Evolutionary conservation across 805 yeast species (phyloP), one percentile per base, ranked within the genome.

Genomic region (Kazachstania martiniae): DNA sequence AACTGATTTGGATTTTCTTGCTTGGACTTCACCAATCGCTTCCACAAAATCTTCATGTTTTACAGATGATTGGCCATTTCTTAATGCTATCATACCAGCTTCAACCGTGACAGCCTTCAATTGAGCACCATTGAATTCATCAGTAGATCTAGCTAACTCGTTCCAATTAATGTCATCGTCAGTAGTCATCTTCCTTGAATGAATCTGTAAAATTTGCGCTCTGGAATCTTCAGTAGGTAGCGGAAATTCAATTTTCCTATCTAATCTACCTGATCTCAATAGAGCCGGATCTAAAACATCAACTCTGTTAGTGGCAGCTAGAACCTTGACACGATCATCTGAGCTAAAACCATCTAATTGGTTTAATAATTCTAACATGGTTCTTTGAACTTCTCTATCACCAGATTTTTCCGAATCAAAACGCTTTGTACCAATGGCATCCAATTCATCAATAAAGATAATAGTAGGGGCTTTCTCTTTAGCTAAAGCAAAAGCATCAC

Each of bases 51-150:
- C 98, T 62, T 91, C 98, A 58, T 91, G 99, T 47, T 84, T 82
- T 34, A 91, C 87, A 44, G 77, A 71, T 27, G 80, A 72, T 61
- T 91, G 94, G 12, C 95, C 96, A 49, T 84, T 85, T 63, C 98
- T 76, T 54, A 91, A 68, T 2, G 98, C 99, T 62, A 91, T 91
- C 99, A 91, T 91, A 54, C 99, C 99, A 5, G 99, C 98, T 60
- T 91, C 99, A 15, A 91, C 98, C 6, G 96, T 87, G 27, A 91
- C 99, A 2, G 98, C 98, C 65, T 91, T 91, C 56, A 91, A 68
- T 62, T 91, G 98, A 1, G 99, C 99, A 55, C 99, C 99, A 53
- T 91, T 91, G 61, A 91, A 91, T 62, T 91, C 99, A 59, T 91
- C 98, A 0, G 98, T 91, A 6, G 95, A 83, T 56, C 98, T 74